Conservation (phyloP, 2,329 filamentous ascomycete genomes). For the Epicoccum sorghinum region DNA sequence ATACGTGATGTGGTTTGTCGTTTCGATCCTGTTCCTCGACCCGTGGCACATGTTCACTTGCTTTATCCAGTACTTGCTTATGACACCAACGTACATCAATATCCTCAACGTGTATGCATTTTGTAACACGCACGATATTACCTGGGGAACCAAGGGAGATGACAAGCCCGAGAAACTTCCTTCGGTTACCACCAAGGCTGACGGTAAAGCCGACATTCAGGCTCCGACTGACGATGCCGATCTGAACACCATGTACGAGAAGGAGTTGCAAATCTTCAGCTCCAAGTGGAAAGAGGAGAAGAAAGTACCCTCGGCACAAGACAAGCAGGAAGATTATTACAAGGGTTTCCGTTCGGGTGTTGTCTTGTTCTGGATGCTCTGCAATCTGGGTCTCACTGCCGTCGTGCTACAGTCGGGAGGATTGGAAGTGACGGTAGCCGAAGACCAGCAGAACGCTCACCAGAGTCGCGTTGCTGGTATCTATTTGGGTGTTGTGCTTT, state of each 20-base stretch:
- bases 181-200: conserved; percentile 86
- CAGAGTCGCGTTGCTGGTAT: conserved; percentile 69
- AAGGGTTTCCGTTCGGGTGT: conserved; percentile 92
- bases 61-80: conserved; percentile 89
- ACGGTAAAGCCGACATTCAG: conserved; percentile 90
- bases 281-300: conserved; percentile 77
- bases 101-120: conserved; percentile 99
- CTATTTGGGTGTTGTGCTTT: conserved; percentile 86
- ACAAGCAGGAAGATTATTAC: conserved; percentile 98
- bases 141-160: conserved; percentile 97
- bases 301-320: conserved; percentile 64
- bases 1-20: conserved; percentile 89
- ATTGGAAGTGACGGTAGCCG: conserved; percentile 61
- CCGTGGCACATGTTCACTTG: conserved; percentile 99
- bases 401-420: conserved; percentile 87
- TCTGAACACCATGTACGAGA: conserved; percentile 92
- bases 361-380: conserved; percentile 95
- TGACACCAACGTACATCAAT: conserved; percentile 97
- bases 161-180: conserved; percentile 92
- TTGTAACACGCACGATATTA: conserved; percentile 97
- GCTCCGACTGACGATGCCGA: conserved; percentile 90
- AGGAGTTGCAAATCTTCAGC: conserved; percentile 76
- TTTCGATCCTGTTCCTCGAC: conserved; percentile 93
- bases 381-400: conserved; percentile 86
- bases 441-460: conserved; percentile 51